Evolutionary conservation across 2,329 filamentous ascomycete genomes (phyloP), one percentile per base, ranked within the genome.

Genomic region (Cytospora paraplurivora): DNA sequence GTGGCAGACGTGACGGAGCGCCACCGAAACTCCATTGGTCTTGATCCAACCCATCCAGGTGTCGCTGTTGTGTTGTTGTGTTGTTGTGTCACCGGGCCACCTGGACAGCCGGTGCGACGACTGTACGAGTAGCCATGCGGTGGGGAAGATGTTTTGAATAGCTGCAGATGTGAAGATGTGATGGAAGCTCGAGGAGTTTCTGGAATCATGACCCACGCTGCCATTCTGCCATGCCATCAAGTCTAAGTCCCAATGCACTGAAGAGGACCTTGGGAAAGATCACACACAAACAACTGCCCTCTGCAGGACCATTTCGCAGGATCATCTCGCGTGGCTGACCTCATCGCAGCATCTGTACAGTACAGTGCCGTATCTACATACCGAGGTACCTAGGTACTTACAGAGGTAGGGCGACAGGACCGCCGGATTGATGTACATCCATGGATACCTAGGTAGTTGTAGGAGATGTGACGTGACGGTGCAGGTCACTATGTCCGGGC

Each of bases 141-240:
- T 60, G 41, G 50, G 56, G 34, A 35, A 52, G 32, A 21, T 41
- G 41, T 49, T 21, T 19, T n/a, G n/a, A 34, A 34, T 35, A 33
- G 44, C 44, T 34, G 35, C 49, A 56, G 54, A 59, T 64, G 62
- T 44, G 41, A 56, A 56, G 49, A 59, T 64, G 62, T 44, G 41
- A 56, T 54, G 57, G 62, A 64, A 64, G 62, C 58, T 55, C 51
- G 15, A 32, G 38, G 51, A 55, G 38, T 62, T 65, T 65, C 63
- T 65, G 63, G 63, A 65, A 65, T 53, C 51, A n/a, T n/a, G n/a
- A n/a, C n/a, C 44, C 44, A 47, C 4, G 27, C 27, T 27, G 27
- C 27, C 27, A 21, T 19, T 11, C 44, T 19, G 21, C 44, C 44
- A 47, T 21, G 44, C 44, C 44, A 21, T 47, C 6, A 17, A 10